phyloP scores from a whole-genome alignment of 2,329 filamentous ascomycete genomes.

The Sordariomycetes sp. region DNA sequence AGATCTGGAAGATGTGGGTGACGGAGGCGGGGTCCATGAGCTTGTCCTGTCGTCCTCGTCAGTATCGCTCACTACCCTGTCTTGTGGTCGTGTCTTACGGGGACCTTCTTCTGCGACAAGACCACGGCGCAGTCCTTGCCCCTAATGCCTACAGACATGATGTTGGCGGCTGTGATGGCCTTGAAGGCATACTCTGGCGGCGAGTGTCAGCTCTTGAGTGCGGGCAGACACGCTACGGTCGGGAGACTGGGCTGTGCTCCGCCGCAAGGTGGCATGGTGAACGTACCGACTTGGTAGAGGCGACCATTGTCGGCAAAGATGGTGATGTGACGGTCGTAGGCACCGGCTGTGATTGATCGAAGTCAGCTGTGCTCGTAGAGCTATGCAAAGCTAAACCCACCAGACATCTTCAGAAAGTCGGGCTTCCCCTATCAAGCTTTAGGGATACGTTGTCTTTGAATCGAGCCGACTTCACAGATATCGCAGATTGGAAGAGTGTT shows the following conservation, averaged over 20 bases:
- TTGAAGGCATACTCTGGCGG: conserved; percentile 97
- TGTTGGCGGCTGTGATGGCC: conserved; percentile 97
- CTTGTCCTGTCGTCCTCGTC: conserved; percentile 76
- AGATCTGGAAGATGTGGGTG: conserved; percentile 95
- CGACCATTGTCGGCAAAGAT: conserved; percentile 99
- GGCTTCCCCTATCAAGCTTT: not conserved
- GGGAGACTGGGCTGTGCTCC: not conserved
- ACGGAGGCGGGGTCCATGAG: conserved; percentile 96
- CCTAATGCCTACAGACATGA: conserved; percentile 91
- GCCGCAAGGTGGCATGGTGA: conserved; percentile 5
- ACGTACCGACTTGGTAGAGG: conserved; percentile 98
- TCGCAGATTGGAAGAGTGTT: not conserved
- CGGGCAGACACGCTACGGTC: not conserved
- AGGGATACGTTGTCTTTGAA: no score
- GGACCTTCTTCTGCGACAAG: conserved; percentile 98
- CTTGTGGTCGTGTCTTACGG: conserved; percentile 45
- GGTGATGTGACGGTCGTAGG: conserved; percentile 95
- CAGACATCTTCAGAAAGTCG: conserved; percentile 32
- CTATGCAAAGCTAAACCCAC: conserved; percentile 22
- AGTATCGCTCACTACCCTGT: no score
- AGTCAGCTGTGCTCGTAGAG: not conserved
- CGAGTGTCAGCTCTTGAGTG: conserved; percentile 11
- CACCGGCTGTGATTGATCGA: conserved; percentile 8
- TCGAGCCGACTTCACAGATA: no score
- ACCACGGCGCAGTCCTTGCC: conserved; percentile 97